phyloP scores from a whole-genome alignment of 768 basidiomycete species.

The Mycena galericulata region DNA sequence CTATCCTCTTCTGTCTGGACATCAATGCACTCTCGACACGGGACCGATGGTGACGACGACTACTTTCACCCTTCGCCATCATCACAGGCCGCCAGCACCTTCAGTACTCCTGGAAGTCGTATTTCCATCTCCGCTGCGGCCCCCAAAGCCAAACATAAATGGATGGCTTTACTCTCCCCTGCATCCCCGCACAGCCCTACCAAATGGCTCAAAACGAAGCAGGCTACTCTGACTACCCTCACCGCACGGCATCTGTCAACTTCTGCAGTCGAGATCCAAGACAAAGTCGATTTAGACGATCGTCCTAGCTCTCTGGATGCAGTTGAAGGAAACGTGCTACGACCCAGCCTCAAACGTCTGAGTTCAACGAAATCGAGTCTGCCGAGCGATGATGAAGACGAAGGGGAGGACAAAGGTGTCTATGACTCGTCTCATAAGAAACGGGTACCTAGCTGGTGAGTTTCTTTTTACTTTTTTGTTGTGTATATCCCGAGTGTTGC shows the following conservation, averaged over 20 bases:
- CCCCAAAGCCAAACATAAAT: conserved; percentile 67
- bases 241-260: conserved; percentile 23
- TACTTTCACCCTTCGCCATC: conserved; percentile 48
- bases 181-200: conserved; percentile 46
- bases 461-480: neutral
- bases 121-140: conserved; percentile 55
- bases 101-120: conserved; percentile 48
- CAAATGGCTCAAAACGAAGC: conserved; percentile 46
- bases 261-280: conserved; percentile 12
- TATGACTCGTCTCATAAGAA: conserved; percentile 87
- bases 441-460: conserved; percentile 87
- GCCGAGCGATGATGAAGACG: conserved; percentile 52
- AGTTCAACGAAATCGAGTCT: conserved; percentile 52
- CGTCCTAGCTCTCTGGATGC: conserved; percentile 28
- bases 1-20: conserved; percentile 66
- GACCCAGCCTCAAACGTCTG: conserved; percentile 40
- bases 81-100: conserved; percentile 39
- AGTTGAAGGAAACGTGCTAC: conserved; percentile 23
- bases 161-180: conserved; percentile 60
- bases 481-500: neutral
- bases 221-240: neutral
- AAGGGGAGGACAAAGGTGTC: conserved; percentile 67
- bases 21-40: conserved; percentile 54
- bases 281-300: neutral
- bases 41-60: conserved; percentile 55